phyloP scores from a whole-genome alignment of 1,284 basidiomycete genomes.

The Farysia itapuensis region DNA sequence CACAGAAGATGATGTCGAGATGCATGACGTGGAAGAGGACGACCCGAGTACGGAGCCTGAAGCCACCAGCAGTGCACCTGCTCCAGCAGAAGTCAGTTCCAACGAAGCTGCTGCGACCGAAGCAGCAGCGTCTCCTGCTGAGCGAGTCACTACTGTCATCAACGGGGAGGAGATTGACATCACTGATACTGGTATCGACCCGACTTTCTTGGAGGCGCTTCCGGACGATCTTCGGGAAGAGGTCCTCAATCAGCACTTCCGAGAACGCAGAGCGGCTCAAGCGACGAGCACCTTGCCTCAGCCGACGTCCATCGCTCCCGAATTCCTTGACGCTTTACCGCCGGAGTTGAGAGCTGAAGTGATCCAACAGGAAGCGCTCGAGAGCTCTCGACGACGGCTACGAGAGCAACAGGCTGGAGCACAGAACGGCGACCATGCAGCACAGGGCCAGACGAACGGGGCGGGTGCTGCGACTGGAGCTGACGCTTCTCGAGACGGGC shows the following conservation, averaged over 20 bases:
- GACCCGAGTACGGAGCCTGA: background rate
- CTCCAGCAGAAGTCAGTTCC: background rate
- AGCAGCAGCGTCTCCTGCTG: conserved; percentile 3
- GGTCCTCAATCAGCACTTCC: conserved; percentile 93
- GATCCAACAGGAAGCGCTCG: conserved; percentile 86
- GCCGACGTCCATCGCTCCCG: conserved; percentile 83
- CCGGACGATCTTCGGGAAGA: conserved; percentile 99
- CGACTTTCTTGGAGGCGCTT: conserved; percentile 93
- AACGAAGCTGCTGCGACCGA: conserved; percentile 2
- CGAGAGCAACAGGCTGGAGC: conserved; percentile 32
- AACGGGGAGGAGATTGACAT: conserved; percentile 95
- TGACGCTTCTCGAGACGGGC: conserved; percentile 1
- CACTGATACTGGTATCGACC: conserved; percentile 97
- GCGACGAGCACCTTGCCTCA: conserved; percentile 65
- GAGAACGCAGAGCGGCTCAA: conserved; percentile 68
- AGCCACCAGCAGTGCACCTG: background rate
- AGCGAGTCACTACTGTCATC: conserved; percentile 63
- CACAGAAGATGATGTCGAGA: conserved; percentile 45
- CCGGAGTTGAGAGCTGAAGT: conserved; percentile 96
- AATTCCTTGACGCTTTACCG: conserved; percentile 94
- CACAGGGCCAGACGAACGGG: conserved; percentile 44
- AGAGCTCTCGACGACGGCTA: conserved; percentile 65
- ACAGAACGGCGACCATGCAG: conserved; percentile 31
- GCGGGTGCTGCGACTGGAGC: background rate
- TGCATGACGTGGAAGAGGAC: conserved; percentile 33